phyloP scores from a whole-genome alignment of 805 yeast genomes.

The Metschnikowia lunata region DNA sequence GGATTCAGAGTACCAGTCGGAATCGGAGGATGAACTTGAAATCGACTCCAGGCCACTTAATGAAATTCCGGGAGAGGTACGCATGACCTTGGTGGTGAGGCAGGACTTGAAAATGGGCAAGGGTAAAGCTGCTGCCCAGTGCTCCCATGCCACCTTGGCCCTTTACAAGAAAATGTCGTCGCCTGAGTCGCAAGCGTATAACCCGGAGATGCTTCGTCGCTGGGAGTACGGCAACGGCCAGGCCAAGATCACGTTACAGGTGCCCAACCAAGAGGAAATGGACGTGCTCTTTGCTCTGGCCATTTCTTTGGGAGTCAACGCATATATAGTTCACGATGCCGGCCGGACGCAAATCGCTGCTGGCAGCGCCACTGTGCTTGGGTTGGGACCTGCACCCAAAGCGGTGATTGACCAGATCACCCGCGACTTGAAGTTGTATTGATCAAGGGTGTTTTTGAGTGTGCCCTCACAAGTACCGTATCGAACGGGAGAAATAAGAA shows the following conservation, averaged over 20 bases:
- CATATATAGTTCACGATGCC: constrained; percentile 87
- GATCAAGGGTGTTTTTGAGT: neutral
- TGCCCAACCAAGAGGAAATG: constrained; percentile 64
- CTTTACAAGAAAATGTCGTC: constrained; percentile 67
- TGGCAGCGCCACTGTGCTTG: constrained; percentile 94
- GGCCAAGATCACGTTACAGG: constrained; percentile 86
- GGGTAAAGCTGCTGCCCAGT: constrained; percentile 97
- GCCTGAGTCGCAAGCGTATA: constrained; percentile 48
- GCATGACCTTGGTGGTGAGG: constrained; percentile 85
- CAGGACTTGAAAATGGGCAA: constrained; percentile 88
- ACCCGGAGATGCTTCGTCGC: constrained; percentile 58
- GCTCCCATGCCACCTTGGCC: constrained; percentile 95
- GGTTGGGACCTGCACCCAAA: constrained; percentile 95
- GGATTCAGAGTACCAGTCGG: constrained; percentile 17
- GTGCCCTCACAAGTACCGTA: neutral
- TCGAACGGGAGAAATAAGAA: neutral
- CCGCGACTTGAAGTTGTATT: constrained; percentile 66
- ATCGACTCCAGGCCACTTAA: constrained; percentile 59
- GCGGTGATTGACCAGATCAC: constrained; percentile 76
- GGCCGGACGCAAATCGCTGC: constrained; percentile 97
- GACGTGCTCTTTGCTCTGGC: constrained; percentile 78
- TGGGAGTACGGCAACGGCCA: constrained; percentile 84
- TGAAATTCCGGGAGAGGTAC: constrained; percentile 70
- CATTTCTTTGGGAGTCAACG: constrained; percentile 69
- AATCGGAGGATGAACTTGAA: constrained; percentile 51